These are phyloP conservation scores for Aureobasidium namibiae DNA, from an alignment of 2,329 filamentous ascomycete species.

Conservation along the genomic window DNA sequence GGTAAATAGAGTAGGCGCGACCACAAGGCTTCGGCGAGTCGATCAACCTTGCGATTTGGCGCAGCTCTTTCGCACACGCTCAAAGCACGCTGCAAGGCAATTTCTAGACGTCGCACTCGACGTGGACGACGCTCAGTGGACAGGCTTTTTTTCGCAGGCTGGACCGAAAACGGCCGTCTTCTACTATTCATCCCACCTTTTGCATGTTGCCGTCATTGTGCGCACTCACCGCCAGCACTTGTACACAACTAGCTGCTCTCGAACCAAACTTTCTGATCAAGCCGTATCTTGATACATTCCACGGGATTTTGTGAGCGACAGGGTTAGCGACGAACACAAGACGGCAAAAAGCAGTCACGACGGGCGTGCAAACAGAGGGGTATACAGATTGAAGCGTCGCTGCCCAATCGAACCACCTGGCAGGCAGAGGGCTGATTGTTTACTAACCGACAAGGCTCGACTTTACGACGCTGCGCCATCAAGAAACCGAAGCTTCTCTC, in stretches of 20 bases:
- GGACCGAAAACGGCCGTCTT: neutral
- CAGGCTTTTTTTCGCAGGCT: neutral
- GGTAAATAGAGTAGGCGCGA: neutral
- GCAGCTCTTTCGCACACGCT: neutral
- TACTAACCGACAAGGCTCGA: neutral
- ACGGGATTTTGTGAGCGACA: neutral
- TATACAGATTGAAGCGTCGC: neutral
- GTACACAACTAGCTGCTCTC: neutral
- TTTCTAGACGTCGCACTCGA: neutral
- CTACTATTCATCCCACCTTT: slow-evolving; percentile 3
- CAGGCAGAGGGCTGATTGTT: neutral
- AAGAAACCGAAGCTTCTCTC: neutral
- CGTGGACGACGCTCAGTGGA: slow-evolving; percentile 4
- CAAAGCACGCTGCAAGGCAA: neutral
- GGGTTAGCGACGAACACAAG: neutral
- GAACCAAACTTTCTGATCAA: neutral
- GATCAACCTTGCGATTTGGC: neutral
- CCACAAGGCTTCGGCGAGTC: neutral
- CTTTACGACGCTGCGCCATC: neutral
- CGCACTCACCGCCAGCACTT: slow-evolving; percentile 7
- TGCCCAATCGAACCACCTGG: slow-evolving; percentile 4
- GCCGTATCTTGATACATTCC: slow-evolving; percentile 5
- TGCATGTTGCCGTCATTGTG: slow-evolving; percentile 4
- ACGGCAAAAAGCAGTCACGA: neutral
- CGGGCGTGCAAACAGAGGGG: neutral